Percentiles rank a stretch among this genome's conserved stretches.
phyloP scores from a whole-genome alignment of 2,329 filamentous ascomycete genomes.

The Exophiala aquamarina region DNA sequence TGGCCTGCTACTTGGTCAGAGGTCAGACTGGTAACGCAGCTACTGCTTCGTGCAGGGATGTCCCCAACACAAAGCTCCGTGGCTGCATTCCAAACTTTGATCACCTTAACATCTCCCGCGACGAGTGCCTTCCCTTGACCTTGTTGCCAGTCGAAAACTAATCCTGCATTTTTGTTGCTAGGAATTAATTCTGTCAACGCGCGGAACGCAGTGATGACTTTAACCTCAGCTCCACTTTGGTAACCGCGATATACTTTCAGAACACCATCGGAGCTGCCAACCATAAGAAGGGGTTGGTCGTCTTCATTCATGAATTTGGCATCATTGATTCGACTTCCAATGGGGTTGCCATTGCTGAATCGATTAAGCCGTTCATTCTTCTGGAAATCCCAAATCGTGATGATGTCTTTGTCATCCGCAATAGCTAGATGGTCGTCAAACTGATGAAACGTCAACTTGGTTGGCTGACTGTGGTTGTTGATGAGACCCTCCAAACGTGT shows the following conservation, averaged over 20 bases:
- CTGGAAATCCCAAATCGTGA: conserved; percentile 88
- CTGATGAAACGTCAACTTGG: conserved; percentile 94
- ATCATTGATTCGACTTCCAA: conserved; percentile 88
- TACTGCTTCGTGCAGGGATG: conserved; percentile 90
- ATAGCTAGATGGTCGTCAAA: conserved; percentile 96
- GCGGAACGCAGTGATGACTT: conserved; percentile 87
- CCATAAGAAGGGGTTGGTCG: conserved; percentile 91
- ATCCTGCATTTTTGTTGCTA: conserved; percentile 88
- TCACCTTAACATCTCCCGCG: conserved; percentile 91
- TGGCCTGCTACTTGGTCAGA: conserved; percentile 98
- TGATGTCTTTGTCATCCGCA: conserved; percentile 82
- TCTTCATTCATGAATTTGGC: conserved; percentile 98
- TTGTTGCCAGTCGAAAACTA: conserved; percentile 99
- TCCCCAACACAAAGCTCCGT: conserved; percentile 85
- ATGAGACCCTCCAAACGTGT: conserved; percentile 79
- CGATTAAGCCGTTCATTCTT: conserved; percentile 70
- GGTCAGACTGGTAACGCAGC: conserved; percentile 92
- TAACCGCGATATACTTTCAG: conserved; percentile 93
- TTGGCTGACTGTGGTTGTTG: conserved; percentile 85
- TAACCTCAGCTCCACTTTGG: conserved; percentile 71
- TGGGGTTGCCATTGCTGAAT: conserved; percentile 93
- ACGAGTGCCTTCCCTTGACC: conserved; percentile 94
- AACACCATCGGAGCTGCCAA: conserved; percentile 91
- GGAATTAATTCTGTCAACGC: conserved; percentile 91
- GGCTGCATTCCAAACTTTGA: conserved; percentile 93